Conservation (phyloP, 1,284 basidiomycete species). For the Ceratobasidium sp. region DNA sequence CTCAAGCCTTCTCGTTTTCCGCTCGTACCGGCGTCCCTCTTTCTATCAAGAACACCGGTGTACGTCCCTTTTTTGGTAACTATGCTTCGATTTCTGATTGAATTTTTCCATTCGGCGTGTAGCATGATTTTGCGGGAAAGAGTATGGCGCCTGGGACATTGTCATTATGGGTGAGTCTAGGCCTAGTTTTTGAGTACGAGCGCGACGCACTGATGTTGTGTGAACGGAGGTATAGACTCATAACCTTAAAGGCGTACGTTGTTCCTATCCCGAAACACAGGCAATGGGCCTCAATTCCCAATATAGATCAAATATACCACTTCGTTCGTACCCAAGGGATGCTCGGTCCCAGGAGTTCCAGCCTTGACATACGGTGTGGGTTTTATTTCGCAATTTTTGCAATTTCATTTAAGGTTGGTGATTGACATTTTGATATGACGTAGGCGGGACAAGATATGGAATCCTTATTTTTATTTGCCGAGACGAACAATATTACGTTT, state of each 20-base stretch:
- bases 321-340: slow-evolving; percentile 31
- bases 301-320: slow-evolving; percentile 42
- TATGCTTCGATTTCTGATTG: slow-evolving; percentile 31
- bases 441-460: slow-evolving; percentile 42
- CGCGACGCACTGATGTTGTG: background rate
- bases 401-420: background rate
- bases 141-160: slow-evolving; percentile 32
- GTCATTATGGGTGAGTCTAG: slow-evolving; percentile 10
- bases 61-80: background rate
- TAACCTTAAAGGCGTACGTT: slow-evolving; percentile 43
- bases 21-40: slow-evolving; percentile 57
- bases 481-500: slow-evolving; percentile 44
- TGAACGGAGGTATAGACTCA: slow-evolving; percentile 36
- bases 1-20: slow-evolving; percentile 58
- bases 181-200: background rate
- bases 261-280: background rate
- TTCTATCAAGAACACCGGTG: slow-evolving; percentile 63
- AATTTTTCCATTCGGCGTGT: background rate
- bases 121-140: slow-evolving; percentile 33
- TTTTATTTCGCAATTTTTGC: background rate
- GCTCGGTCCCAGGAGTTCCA: slow-evolving; percentile 18
- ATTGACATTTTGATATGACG: background rate
- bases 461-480: slow-evolving; percentile 42
- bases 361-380: slow-evolving; percentile 41
- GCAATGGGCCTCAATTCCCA: background rate